These are phyloP conservation scores for Pyrenochaeta sp. DNA, from an alignment of 2,329 filamentous ascomycete genomes.

Conservation along the genomic window DNA sequence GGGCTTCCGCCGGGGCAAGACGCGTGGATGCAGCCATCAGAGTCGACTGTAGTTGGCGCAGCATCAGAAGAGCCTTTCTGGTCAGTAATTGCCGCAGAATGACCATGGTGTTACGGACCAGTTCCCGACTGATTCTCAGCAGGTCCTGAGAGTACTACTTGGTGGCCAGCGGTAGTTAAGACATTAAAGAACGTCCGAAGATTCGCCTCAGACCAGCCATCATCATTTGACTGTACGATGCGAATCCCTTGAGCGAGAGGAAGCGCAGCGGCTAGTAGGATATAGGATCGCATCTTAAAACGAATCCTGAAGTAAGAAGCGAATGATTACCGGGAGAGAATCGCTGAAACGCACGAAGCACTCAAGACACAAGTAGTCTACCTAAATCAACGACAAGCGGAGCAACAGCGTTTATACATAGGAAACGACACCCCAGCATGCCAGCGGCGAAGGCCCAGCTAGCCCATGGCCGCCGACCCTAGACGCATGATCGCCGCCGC, in stretches of 20 bases:
- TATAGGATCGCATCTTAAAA: slow-evolving; percentile 34
- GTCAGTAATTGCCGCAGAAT: slow-evolving; percentile 10
- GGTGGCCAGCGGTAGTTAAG: slow-evolving; percentile 64
- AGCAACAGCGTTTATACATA: slow-evolving; percentile 18
- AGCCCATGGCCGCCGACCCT: slow-evolving; percentile 4
- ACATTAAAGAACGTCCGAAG: slow-evolving; percentile 67
- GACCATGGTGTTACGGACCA: slow-evolving; percentile 51
- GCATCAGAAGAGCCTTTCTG: slow-evolving; percentile 61
- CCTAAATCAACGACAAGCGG: not conserved
- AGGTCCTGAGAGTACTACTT: slow-evolving; percentile 71
- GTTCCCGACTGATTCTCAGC: slow-evolving; percentile 72
- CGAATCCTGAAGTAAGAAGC: slow-evolving; percentile 46
- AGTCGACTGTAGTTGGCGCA: slow-evolving; percentile 58
- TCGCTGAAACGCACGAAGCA: not conserved
- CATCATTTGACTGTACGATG: slow-evolving; percentile 71
- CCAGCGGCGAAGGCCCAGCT: not conserved
- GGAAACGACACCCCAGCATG: not conserved
- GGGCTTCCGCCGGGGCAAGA: slow-evolving; percentile 67
- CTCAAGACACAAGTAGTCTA: slow-evolving; percentile 3
- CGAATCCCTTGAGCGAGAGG: slow-evolving; percentile 40
- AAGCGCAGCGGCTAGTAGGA: slow-evolving; percentile 35
- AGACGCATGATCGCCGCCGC: slow-evolving; percentile 6
- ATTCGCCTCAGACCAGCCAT: slow-evolving; percentile 77
- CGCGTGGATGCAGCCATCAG: slow-evolving; percentile 65
- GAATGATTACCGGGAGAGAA: slow-evolving; percentile 4